Evolutionary conservation across 305 asterid genomes (phyloP).

Genomic region (Salvia sclarea): DNA sequence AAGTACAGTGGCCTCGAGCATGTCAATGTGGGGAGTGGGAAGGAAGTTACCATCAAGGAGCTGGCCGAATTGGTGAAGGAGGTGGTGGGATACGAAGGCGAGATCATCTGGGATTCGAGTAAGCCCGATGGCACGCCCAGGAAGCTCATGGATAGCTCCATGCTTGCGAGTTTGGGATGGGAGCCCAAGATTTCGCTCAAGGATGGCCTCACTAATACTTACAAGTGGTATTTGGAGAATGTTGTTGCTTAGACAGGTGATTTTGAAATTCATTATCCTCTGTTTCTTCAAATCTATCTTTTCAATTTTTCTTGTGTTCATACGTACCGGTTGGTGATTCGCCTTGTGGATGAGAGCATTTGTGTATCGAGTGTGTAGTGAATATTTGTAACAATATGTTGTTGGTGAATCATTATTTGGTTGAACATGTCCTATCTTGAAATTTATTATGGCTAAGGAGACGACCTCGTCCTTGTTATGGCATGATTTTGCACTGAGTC

Average conservation of each 20-base stretch:
- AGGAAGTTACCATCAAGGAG: slow-evolving; percentile 85
- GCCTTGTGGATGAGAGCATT: slow-evolving; percentile 25
- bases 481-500: neutral
- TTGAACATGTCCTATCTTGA: neutral
- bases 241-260: slow-evolving; percentile 41
- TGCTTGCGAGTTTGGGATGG: slow-evolving; percentile 80
- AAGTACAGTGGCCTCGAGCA: slow-evolving; percentile 75
- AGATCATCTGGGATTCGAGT: slow-evolving; percentile 75
- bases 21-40: slow-evolving; percentile 93
- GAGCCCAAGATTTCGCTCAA: slow-evolving; percentile 69
- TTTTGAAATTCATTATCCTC: slow-evolving; percentile 3
- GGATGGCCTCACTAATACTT: slow-evolving; percentile 79
- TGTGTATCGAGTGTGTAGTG: slow-evolving; percentile 14
- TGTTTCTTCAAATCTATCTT: slow-evolving; percentile 3
- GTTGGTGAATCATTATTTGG: slow-evolving; percentile 16
- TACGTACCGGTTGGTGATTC: too few relatives aligned
- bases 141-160: slow-evolving; percentile 94
- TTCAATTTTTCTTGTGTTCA: too few relatives aligned
- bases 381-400: slow-evolving; percentile 24
- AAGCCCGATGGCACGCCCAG: slow-evolving; percentile 97
- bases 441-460: neutral
- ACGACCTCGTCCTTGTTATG: slow-evolving; percentile 1
- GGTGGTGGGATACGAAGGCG: slow-evolving; percentile 82
- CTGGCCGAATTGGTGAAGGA: slow-evolving; percentile 85
- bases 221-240: slow-evolving; percentile 85